Base-by-base conservation (phyloP, 2,329 filamentous ascomycete species). In the Hypoxylon sp. region DNA sequence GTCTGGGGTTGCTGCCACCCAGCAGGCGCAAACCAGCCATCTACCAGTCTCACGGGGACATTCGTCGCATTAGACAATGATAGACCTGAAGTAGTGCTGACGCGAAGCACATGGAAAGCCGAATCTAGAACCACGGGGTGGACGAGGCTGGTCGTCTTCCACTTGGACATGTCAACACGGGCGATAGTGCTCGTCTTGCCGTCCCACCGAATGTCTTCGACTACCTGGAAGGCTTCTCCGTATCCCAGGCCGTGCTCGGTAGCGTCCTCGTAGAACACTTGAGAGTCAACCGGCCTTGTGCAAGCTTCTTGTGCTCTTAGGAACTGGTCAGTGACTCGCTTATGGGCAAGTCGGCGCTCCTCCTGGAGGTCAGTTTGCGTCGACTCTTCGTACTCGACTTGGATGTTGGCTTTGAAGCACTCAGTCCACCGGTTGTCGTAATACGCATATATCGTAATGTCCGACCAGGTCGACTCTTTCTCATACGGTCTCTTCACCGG, bases 51-150 rank as follows among this genome's bases (percentile, higher is more conserved):
- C 14, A 72, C 68, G 4, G 78, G 77, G 11, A 80, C 71, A 6
- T 75, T 73, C n/a, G 72, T 72, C 2, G 59, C 55, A 11, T 67
- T 63, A 6, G 56, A 63, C 22, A 62, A 26, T 3, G 58, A 38
- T 2, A 72, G 58, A 11, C 71, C 70, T 8, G 68, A 53, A 2
- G 75, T 68, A 8, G 67, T 65, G 33, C 68, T 72, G 2, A 71
- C 72, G 16, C 70, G 57, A 7, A 77, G 54, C 11, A 76, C 67
- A 4, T 80, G 78, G 51, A 80, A 74, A 8, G 72, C 73, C 0
- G 74, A 69, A 60, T 81, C 80, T 3, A 81, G 67, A 5, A 80
- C 69, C 9, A 76, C 75, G 0, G 79, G 79, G 55, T 81, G 79
- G 12, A 80, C 72, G 6, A 78, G 61, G 33, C 71, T 73, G 11